Conservation (phyloP, 805 yeast species). For the Metschnikowia corniflorae region DNA sequence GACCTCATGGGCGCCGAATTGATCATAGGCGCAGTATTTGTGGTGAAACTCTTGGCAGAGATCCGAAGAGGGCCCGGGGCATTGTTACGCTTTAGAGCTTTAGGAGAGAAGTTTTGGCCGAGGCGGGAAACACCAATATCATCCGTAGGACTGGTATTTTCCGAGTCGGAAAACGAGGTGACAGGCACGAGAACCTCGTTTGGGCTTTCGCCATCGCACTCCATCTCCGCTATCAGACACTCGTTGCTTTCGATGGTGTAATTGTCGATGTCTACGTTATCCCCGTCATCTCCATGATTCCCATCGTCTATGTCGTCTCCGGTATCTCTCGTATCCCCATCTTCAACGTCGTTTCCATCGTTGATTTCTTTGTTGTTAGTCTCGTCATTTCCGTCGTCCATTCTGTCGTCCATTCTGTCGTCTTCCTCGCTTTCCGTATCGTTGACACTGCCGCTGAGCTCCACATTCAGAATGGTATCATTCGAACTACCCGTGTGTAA, state of each 20-base stretch:
- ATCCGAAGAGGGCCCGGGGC: constrained; percentile 14
- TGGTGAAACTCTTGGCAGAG: constrained; percentile 2
- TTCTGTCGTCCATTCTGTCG: background rate
- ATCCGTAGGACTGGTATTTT: constrained; percentile 4
- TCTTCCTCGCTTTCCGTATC: background rate
- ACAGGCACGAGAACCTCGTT: background rate
- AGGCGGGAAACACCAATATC: constrained; percentile 10
- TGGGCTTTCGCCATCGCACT: background rate
- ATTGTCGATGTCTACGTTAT: background rate
- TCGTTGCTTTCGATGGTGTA: background rate
- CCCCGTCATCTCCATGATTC: background rate
- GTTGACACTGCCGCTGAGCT: background rate
- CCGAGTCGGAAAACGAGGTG: background rate
- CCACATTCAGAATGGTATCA: background rate
- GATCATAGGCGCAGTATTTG: constrained; percentile 11
- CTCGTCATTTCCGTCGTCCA: background rate
- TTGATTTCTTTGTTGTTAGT: background rate
- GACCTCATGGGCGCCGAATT: constrained; percentile 17
- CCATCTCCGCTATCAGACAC: background rate
- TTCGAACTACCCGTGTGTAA: too few species aligned
- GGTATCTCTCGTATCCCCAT: background rate
- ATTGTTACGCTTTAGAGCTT: constrained; percentile 12
- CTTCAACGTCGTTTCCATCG: background rate
- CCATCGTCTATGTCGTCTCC: too few species aligned
- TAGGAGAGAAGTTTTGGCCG: constrained; percentile 6